Base-by-base conservation (phyloP, 176 grass and related monocot genomes). In the Musa troglodytarum region DNA sequence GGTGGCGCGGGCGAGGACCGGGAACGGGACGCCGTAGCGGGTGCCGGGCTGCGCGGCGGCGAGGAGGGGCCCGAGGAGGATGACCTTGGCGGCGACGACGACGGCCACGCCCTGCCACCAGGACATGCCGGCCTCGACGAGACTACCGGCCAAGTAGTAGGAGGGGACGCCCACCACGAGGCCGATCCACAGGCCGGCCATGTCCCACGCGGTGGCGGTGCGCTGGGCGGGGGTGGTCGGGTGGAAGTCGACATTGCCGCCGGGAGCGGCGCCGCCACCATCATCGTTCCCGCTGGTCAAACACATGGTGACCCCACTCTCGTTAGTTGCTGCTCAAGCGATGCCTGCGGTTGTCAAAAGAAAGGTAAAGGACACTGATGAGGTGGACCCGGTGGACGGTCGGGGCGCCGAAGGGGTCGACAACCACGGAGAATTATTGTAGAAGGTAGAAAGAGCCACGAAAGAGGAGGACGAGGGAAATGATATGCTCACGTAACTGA, bases 91-190 rank as follows among this genome's bases (percentile, higher is more conserved):
- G 28, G 16, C 0, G 74, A 76, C 1, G 29, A 76, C 43, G 9
- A 69, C 73, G 55, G 69, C 49, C 20, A 80, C 20, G 54, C 78
- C 78, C 22, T 80, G 68, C 78, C 78, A 80, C 78, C 78, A 80
- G n/a, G 78, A 80, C 78, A 80, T 80, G 53, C 78, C 78, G 20
- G 73, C 68, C 16, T 80, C 78, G 1, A 80, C 55, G 19, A 80
- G 68, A 43, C 78, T 80, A 20, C 68, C 78, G 68, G 78, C 78
- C 10, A 51, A 10, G 78, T 80, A 80, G 78, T 80, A 80, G 56
- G 7, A 52, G 1, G 78, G 78, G 8, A 80, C 69, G 55, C 10
- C 23, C 28, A 72, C 57, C 34, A 73, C 68, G 55, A 80, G 17
- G 55, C 68, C 19, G 21, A 80, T 9, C 78, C 78, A 80, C 9